phyloP scores from a whole-genome alignment of 768 basidiomycete species.

The Mycena polygramma region DNA sequence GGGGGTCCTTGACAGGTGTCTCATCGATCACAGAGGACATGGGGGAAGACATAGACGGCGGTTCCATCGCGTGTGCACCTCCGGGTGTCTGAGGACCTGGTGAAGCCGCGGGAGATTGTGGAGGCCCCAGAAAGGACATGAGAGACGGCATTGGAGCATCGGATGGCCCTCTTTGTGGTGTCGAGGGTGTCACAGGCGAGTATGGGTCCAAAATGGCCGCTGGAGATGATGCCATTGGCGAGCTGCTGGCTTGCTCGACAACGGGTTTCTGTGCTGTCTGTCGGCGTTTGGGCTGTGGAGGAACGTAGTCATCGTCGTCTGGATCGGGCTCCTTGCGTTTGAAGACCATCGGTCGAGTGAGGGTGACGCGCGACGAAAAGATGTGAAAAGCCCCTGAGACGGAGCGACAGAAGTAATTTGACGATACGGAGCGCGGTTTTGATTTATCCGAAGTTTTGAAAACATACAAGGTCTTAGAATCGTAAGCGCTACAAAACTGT shows the following conservation, averaged over 20 bases:
- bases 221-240: background rate
- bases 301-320: background rate
- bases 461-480: conserved; percentile 10
- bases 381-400: background rate
- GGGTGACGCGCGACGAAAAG: background rate
- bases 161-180: background rate
- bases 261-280: background rate
- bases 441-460: background rate
- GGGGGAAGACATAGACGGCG: background rate
- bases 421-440: background rate
- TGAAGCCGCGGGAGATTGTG: background rate
- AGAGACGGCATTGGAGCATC: conserved; percentile 1
- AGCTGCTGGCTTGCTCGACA: background rate
- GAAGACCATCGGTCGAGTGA: background rate
- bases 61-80: background rate
- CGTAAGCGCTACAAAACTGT: background rate
- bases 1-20: conserved; percentile 4
- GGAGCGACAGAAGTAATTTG: background rate
- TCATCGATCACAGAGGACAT: conserved; percentile 16
- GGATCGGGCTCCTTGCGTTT: background rate
- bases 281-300: background rate
- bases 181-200: background rate
- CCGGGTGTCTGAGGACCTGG: background rate
- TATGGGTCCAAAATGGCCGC: background rate
- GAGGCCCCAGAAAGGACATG: background rate